A percentile compares a stretch with the other conserved stretches of the same genome.
phyloP scores from a whole-genome alignment of 2,329 filamentous ascomycete genomes.

The Juglanconis juglandina region DNA sequence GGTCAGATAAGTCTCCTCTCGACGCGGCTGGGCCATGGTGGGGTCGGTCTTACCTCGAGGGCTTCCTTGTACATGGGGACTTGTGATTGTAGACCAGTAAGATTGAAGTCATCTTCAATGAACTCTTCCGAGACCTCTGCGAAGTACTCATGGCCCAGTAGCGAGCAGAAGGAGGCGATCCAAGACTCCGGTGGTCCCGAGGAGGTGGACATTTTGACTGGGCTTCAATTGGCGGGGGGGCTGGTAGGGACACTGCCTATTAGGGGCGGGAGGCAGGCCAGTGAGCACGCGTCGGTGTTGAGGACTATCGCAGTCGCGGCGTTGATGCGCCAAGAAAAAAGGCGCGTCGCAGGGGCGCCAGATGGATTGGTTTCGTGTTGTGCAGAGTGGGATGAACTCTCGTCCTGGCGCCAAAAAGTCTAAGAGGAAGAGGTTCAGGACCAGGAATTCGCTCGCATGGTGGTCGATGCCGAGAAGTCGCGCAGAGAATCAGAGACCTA shows the following conservation, averaged over 20 bases:
- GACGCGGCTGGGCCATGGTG: background rate
- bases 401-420: constrained; percentile 5
- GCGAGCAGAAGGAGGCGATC: constrained; percentile 95
- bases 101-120: constrained; percentile 99
- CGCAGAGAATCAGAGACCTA: constrained; percentile 3
- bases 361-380: background rate
- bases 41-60: constrained; percentile 59
- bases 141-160: constrained; percentile 97
- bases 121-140: constrained; percentile 98
- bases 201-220: constrained; percentile 53
- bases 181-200: constrained; percentile 76
- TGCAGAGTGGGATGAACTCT: constrained; percentile 8
- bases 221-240: background rate
- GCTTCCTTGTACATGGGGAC: constrained; percentile 99
- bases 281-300: background rate
- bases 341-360: background rate
- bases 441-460: constrained; percentile 1
- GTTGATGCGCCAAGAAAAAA: background rate
- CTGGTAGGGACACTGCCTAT: background rate
- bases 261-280: background rate
- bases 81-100: constrained; percentile 90
- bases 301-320: background rate
- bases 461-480: background rate
- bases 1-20: constrained; percentile 21
- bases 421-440: background rate